These are phyloP conservation scores for Metschnikowia noctiluminum DNA, from an alignment of 805 yeast species.

Conservation along the genomic window DNA sequence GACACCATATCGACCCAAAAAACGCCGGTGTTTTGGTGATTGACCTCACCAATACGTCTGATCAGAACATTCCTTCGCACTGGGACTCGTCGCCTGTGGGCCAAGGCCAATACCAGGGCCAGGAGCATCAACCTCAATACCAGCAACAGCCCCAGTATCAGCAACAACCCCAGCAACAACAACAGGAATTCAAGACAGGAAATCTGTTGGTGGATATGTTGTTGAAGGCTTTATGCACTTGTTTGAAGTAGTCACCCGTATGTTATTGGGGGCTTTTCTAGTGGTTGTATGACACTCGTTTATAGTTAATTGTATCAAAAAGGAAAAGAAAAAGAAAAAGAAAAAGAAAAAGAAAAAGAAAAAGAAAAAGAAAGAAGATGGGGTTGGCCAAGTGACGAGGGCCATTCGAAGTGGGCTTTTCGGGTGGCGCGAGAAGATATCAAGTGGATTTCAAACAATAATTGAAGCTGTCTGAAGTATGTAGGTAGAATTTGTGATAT, in stretches of 20 bases:
- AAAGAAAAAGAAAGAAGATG: too few species aligned
- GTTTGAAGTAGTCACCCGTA: constrained; percentile 15
- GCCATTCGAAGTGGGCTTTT: too few species aligned
- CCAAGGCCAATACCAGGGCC: constrained; percentile 18
- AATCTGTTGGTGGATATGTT: constrained; percentile 28
- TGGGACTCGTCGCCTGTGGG: constrained; percentile 24
- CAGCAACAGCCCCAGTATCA: constrained; percentile 23
- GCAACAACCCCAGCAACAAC: constrained; percentile 15
- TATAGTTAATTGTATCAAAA: not conserved
- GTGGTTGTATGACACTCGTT: not conserved
- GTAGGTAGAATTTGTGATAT: too few species aligned
- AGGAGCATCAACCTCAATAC: constrained; percentile 19
- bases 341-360: too few species aligned
- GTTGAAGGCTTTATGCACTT: constrained; percentile 32
- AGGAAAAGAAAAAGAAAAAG: too few species aligned
- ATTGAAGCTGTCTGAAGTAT: too few species aligned
- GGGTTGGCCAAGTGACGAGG: too few species aligned
- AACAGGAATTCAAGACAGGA: constrained; percentile 21
- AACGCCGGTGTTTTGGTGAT: constrained; percentile 81
- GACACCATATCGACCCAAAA: constrained; percentile 58
- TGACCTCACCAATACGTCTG: constrained; percentile 41
- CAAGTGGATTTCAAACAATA: too few species aligned
- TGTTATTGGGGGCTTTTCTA: too few species aligned
- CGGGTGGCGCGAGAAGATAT: too few species aligned
- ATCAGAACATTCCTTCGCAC: constrained; percentile 29